phyloP scores from a whole-genome alignment of 805 yeast species.

The Candida pseudofarinosa region DNA sequence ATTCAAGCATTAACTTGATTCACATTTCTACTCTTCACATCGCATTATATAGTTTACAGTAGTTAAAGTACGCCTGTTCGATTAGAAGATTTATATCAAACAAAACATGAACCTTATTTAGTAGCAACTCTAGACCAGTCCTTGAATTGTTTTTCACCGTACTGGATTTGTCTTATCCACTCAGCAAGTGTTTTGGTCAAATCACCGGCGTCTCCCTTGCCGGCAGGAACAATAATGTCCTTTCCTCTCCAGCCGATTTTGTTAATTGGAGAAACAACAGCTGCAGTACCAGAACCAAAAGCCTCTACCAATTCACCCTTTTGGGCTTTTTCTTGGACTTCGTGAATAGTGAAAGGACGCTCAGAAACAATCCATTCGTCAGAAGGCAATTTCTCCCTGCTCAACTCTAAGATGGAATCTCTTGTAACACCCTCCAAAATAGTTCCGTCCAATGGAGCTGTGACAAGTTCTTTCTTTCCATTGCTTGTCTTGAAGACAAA shows the following conservation, averaged over 20 bases:
- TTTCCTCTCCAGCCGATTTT: constrained; percentile 77
- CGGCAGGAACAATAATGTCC: constrained; percentile 72
- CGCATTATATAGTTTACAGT: neutral
- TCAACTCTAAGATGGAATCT: constrained; percentile 75
- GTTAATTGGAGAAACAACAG: constrained; percentile 90
- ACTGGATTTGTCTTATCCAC: constrained; percentile 89
- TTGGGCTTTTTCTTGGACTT: constrained; percentile 70
- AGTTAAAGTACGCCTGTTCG: too few relatives aligned
- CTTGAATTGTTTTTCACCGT: constrained; percentile 72
- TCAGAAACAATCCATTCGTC: constrained; percentile 81
- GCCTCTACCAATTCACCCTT: constrained; percentile 89
- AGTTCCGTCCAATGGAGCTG: constrained; percentile 97
- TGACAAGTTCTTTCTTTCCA: constrained; percentile 87
- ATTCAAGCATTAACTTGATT: neutral
- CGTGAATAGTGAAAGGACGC: constrained; percentile 77
- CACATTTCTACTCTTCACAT: neutral
- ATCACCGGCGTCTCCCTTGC: constrained; percentile 77
- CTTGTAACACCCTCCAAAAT: constrained; percentile 96
- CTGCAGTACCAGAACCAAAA: constrained; percentile 97
- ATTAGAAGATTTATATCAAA: too few relatives aligned
- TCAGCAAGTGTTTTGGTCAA: constrained; percentile 72
- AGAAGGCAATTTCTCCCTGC: constrained; percentile 69
- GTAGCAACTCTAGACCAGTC: constrained; percentile 44
- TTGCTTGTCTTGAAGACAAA: constrained; percentile 76
- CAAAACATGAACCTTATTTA: too few relatives aligned